Base-by-base conservation (phyloP, 2,329 filamentous ascomycete species). In the Penicillium verrucosum region DNA sequence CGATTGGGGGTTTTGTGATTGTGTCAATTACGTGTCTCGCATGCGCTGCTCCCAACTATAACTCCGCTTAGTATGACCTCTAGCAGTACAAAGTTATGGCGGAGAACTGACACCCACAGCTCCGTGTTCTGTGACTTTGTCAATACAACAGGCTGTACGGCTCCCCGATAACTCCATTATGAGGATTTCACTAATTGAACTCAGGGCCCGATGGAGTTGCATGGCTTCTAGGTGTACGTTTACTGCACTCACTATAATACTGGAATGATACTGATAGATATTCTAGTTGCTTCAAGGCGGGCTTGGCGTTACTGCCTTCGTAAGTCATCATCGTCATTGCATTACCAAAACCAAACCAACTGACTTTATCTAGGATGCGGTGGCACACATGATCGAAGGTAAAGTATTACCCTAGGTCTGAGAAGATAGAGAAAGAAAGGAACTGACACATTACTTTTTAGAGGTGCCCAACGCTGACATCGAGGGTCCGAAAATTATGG, bases 1-100 rank as follows among this genome's bases (percentile, higher is more conserved):
- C 84, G 1, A 79, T 90, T 12, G 73, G 79, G 2, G 88, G 88
- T 0, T 89, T 90, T 63, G 76, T 82, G 46, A 75, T 90, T 59
- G 88, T 90, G 57, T 87, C 80, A 58, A 88, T 89, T 60, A 88
- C 87, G 0, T 79, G 89, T 0, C 71, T 91, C 47, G 82, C 86
- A 3, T 88, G 85, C 64, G 80, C 86, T 0, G 81, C 86, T 1
- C 86, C 86, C 0, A 75, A 86, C 61, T 90, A 83, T 67, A 85
- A 86, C 60, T 81, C 80, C 2, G 87, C 80, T 2, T 72, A 78
- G 8, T 89, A 86, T 48, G 27, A 11, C 2, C 5, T 5, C 3
- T 10, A 5, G 1, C 9, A 18, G 2, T 34, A 12, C 11, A 21
- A 14, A 12, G 0, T 12, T 21, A 10, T 16, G 4, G n/a, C 9